phyloP scores from a whole-genome alignment of 2,329 filamentous ascomycete species.

The Botryotinia convoluta region DNA sequence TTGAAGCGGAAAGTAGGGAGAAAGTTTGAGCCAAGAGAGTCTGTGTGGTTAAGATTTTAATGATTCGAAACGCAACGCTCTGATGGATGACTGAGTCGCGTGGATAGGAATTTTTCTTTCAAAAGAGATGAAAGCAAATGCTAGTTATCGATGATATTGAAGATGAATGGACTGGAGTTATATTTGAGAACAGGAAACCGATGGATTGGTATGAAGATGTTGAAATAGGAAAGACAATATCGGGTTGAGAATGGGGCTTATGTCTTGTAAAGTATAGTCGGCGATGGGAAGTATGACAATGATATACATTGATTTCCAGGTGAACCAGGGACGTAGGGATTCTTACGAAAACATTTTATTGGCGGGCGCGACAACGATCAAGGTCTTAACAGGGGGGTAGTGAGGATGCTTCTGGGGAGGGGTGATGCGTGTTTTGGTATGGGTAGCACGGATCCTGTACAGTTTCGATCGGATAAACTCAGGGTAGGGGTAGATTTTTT shows the following conservation, averaged over 20 bases:
- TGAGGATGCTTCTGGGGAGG: slow-evolving; percentile 19
- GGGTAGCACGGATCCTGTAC: slow-evolving; percentile 20
- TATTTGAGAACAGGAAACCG: slow-evolving; percentile 11
- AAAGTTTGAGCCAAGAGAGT: slow-evolving; percentile 6
- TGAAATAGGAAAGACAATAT: slow-evolving; percentile 15
- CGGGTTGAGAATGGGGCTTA: slow-evolving; percentile 20
- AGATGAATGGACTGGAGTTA: slow-evolving; percentile 11
- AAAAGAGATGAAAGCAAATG: slow-evolving; percentile 1
- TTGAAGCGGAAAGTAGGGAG: background rate
- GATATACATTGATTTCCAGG: slow-evolving; percentile 20
- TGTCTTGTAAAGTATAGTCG: slow-evolving; percentile 19
- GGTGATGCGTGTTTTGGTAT: slow-evolving; percentile 18
- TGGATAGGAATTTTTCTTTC: slow-evolving; percentile 3
- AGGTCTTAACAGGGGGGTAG: slow-evolving; percentile 18
- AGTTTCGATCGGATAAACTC: slow-evolving; percentile 19
- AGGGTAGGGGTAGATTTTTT: slow-evolving; percentile 14
- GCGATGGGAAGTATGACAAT: slow-evolving; percentile 22
- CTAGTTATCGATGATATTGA: slow-evolving; percentile 1
- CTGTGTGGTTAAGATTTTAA: background rate
- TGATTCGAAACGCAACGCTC: slow-evolving; percentile 13
- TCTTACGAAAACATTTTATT: slow-evolving; percentile 22
- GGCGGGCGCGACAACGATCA: slow-evolving; percentile 21
- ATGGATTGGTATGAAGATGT: slow-evolving; percentile 16
- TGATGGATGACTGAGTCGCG: slow-evolving; percentile 13
- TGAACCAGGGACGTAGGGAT: slow-evolving; percentile 17